Conservation (phyloP, 768 basidiomycete genomes). For the Russula vinacea region DNA sequence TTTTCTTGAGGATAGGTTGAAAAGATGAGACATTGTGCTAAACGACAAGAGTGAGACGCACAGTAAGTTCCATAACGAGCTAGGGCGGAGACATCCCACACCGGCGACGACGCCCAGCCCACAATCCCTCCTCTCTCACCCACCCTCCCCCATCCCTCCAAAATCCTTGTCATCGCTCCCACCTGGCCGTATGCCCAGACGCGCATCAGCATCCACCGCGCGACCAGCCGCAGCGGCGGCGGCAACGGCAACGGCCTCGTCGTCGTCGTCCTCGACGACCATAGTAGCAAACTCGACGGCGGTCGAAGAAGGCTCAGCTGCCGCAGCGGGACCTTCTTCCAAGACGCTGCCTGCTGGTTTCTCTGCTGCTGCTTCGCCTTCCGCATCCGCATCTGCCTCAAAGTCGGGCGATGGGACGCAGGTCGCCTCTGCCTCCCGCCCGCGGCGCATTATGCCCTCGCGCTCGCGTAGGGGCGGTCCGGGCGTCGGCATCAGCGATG, state of each 20-base stretch:
- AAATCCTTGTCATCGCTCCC: neutral
- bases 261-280: neutral
- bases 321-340: neutral
- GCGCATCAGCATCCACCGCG: constrained; percentile 17
- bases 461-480: constrained; percentile 78
- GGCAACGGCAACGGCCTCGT: neutral
- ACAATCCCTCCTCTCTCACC: neutral
- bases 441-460: constrained; percentile 79
- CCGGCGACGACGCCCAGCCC: constrained; percentile 22
- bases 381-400: constrained; percentile 8
- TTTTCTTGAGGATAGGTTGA: neutral
- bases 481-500: constrained; percentile 73
- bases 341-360: constrained; percentile 16
- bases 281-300: constrained; percentile 1
- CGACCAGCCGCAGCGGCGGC: constrained; percentile 4
- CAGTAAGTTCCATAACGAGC: constrained; percentile 23
- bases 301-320: neutral
- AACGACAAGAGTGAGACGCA: constrained; percentile 13
- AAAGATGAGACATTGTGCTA: neutral
- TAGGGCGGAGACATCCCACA: constrained; percentile 18
- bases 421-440: constrained; percentile 41
- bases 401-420: neutral
- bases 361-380: neutral
- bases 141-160: neutral
- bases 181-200: constrained; percentile 24